Evolutionary conservation across 352 stramenopile genomes (phyloP), one percentile per base, ranked within the genome.

Genomic region (Pythium myriotylum): DNA sequence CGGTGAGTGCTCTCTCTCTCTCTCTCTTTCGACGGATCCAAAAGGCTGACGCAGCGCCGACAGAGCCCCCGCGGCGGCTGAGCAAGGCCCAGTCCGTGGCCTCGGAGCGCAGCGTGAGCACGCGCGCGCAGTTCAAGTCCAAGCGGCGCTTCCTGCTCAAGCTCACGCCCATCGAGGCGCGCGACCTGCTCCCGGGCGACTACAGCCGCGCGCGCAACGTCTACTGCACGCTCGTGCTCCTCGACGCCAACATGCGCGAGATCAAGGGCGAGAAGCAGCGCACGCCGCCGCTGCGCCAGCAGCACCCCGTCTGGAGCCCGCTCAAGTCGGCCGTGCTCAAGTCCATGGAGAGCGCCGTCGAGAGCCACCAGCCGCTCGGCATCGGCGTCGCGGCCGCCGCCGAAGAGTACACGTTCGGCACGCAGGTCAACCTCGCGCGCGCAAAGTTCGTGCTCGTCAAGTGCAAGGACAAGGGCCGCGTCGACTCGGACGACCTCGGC

Each of bases 181-280:
- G 73, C 45, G 84, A 92, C 35, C 58, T 95, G 58, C 64, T 92
- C 26, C 84, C 84, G 22, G 82, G 89, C 58, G 77, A 76, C 17
- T 74, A 75, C 24, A 70, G 19, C 23, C 60, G 84, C 35, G 60
- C 62, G 7, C 84, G 84, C 33, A 93, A 95, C 41, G 70, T 86
- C 8, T 95, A 86, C 73, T 95, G 86, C 52, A 95, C 86, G 17
- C 54, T 95, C 20, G 86, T 95, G 67, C 70, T 95, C 29, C 57
- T 95, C 53, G 86, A 95, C 69, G 83, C 77, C 27, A 79, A 95
- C 49, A 90, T 91, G 73, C 79, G 77, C 10, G 86, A 95, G 65
- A 93, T 95, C 62, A 91, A 91, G 59, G 86, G 86, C 49, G 86
- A 95, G 71, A 95, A 95, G 66, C 84, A 92, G 64, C 84, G 86